These are phyloP conservation scores for Deuterostichococcus epilithicus DNA, from an alignment of 139 green algal genomes.

Conservation along the genomic window DNA sequence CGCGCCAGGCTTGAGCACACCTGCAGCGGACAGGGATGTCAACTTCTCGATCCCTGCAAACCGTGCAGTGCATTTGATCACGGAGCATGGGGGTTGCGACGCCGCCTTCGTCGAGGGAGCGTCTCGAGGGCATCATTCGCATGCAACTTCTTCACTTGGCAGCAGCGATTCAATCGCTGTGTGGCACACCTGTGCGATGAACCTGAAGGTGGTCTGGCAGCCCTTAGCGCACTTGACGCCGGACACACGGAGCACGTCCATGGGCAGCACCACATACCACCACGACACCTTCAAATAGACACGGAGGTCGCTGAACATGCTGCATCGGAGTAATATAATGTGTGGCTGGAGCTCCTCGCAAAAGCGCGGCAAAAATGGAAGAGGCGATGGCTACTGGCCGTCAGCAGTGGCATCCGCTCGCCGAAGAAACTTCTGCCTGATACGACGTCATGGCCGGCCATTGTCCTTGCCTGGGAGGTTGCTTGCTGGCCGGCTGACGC, in stretches of 20 bases:
- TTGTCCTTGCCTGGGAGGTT: not conserved
- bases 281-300: constrained; percentile 22
- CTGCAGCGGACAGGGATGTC: not conserved
- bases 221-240: constrained; percentile 25
- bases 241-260: constrained; percentile 26
- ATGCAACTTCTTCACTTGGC: no score
- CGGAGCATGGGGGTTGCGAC: no score
- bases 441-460: no score
- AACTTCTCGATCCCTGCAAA: no score
- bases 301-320: not conserved
- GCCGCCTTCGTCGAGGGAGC: no score
- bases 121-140: no score
- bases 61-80: no score
- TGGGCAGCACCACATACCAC: constrained; percentile 24
- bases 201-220: constrained; percentile 23
- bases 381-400: no score
- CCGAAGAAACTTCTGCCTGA: no score
- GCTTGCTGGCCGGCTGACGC: not conserved
- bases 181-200: constrained; percentile 22
- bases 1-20: constrained; percentile 16
- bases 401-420: no score
- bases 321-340: not conserved
- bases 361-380: no score
- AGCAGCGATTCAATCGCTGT: no score
- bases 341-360: not conserved